These are phyloP conservation scores for Candida boleticola DNA, from an alignment of 805 yeast species.

Conservation along the genomic window DNA sequence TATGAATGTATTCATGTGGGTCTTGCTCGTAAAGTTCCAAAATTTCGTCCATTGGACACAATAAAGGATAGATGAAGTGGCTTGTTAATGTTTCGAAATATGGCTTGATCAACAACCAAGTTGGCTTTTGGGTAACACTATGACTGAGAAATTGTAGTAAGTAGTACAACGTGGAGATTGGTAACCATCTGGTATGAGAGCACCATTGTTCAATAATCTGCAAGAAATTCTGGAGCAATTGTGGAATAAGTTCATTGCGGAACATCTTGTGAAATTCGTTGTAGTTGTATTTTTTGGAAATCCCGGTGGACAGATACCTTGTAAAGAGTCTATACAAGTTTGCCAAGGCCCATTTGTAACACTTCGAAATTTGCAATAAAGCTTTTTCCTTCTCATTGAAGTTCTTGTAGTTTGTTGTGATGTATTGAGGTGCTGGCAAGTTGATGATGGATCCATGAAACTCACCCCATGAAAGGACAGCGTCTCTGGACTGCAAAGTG, in stretches of 20 bases:
- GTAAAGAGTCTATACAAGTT: conserved; percentile 69
- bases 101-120: conserved; percentile 69
- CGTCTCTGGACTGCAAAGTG: conserved; percentile 50
- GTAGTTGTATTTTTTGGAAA: conserved; percentile 51
- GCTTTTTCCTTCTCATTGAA: conserved; percentile 26
- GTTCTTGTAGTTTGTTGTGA: conserved; percentile 49
- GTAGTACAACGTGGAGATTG: conserved; percentile 61
- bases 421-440: conserved; percentile 54
- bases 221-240: conserved; percentile 62
- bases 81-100: conserved; percentile 62
- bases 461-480: conserved; percentile 65
- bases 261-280: conserved; percentile 59
- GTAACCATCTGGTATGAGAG: conserved; percentile 61
- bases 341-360: conserved; percentile 77
- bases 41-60: conserved; percentile 66
- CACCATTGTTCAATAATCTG: conserved; percentile 76
- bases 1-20: conserved; percentile 83
- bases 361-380: conserved; percentile 72
- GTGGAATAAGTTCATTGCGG: conserved; percentile 64
- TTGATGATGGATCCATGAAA: conserved; percentile 70
- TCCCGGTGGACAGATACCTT: conserved; percentile 59
- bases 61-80: conserved; percentile 72
- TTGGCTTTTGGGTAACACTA: conserved; percentile 48
- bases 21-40: conserved; percentile 79
- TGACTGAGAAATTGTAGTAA: conserved; percentile 54